These are phyloP conservation scores for Blastobotrys proliferans DNA, from an alignment of 1,139 yeast genomes.

Conservation along the genomic window DNA sequence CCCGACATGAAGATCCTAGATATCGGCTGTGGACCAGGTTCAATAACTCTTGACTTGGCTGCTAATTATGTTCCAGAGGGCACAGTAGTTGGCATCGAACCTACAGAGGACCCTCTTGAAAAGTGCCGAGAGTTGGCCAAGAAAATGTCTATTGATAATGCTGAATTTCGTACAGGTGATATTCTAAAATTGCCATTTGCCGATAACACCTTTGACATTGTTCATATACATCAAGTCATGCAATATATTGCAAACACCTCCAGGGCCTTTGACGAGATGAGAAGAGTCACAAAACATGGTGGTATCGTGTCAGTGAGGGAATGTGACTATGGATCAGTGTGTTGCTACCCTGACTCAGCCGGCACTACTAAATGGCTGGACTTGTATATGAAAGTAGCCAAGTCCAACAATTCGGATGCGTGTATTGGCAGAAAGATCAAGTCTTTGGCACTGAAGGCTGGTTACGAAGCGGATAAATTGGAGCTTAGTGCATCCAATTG, in stretches of 20 bases:
- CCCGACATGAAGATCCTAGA: constrained; percentile 36
- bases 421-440: constrained; percentile 21
- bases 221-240: constrained; percentile 41
- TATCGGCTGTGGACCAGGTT: constrained; percentile 45
- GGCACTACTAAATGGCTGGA: constrained; percentile 20
- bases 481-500: constrained; percentile 21
- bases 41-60: constrained; percentile 41
- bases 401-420: constrained; percentile 26
- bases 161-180: constrained; percentile 35
- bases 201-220: constrained; percentile 41
- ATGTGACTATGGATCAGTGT: constrained; percentile 29
- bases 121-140: constrained; percentile 27
- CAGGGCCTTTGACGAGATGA: constrained; percentile 27
- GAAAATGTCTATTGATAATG: constrained; percentile 24
- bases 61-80: constrained; percentile 33
- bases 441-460: constrained; percentile 23
- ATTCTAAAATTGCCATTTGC: constrained; percentile 36
- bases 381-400: constrained; percentile 21
- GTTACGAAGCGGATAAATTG: constrained; percentile 17
- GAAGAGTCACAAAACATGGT: constrained; percentile 27
- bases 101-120: constrained; percentile 34
- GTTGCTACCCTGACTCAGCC: constrained; percentile 23
- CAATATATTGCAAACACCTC: constrained; percentile 39
- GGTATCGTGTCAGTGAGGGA: constrained; percentile 36
- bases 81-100: constrained; percentile 38